Conservation (phyloP, 73 alveolate genomes). For the Breviolum minutum region DNA sequence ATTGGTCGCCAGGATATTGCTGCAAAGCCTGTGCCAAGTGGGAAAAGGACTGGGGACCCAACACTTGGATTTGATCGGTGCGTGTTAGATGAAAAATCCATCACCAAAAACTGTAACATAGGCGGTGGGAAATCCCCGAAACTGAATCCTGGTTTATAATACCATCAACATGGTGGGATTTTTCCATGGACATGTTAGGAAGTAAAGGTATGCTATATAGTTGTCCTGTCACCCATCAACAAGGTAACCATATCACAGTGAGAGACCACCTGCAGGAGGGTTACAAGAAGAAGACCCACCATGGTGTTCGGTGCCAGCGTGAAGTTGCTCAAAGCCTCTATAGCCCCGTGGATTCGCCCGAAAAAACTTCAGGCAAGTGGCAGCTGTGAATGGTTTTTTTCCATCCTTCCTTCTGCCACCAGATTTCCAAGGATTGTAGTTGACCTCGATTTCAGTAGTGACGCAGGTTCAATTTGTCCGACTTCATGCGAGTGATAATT, state of each 20-base stretch:
- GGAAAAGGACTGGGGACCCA: conserved; percentile 1
- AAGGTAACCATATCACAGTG: neutral
- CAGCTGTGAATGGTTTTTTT: neutral
- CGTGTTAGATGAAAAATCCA: neutral
- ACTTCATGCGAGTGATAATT: too few relatives aligned
- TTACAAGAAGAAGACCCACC: conserved; percentile 59
- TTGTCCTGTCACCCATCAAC: too few relatives aligned
- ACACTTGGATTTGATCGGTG: neutral
- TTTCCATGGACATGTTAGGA: neutral
- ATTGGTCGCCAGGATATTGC: conserved; percentile 54
- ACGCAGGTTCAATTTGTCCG: too few relatives aligned
- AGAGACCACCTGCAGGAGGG: conserved; percentile 20
- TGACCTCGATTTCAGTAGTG: too few relatives aligned
- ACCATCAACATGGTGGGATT: neutral
- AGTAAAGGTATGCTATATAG: too few relatives aligned
- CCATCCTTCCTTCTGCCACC: too few relatives aligned
- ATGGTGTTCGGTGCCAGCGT: conserved; percentile 68
- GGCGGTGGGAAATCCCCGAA: neutral
- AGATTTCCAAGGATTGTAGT: too few relatives aligned
- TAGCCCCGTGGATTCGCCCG: neutral
- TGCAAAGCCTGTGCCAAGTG: conserved; percentile 51
- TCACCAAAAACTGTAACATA: neutral
- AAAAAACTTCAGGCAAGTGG: neutral
- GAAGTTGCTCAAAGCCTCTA: conserved; percentile 31
- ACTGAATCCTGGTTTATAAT: neutral